Conservation (phyloP, 2,329 filamentous ascomycete species). For the Hypoxylon sp. region DNA sequence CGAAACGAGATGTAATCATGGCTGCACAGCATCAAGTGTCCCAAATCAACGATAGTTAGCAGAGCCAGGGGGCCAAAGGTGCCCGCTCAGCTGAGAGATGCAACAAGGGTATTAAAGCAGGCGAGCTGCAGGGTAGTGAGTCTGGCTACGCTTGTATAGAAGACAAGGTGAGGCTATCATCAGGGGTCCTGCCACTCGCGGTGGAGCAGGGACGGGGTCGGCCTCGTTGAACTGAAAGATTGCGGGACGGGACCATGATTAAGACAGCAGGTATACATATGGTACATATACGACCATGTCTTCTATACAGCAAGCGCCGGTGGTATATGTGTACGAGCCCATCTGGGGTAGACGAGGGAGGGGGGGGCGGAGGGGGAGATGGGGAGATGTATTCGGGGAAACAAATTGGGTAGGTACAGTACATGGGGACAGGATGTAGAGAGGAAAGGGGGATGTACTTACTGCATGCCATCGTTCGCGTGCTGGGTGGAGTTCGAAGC, state of each 20-base stretch:
- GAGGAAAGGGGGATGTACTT: constrained; percentile 62
- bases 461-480: constrained; percentile 69
- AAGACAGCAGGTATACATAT: constrained; percentile 46
- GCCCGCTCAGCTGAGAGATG: constrained; percentile 26
- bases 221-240: constrained; percentile 39
- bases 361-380: constrained; percentile 30
- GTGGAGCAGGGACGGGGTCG: constrained; percentile 37
- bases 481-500: constrained; percentile 65
- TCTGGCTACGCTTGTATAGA: constrained; percentile 26
- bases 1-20: constrained; percentile 45
- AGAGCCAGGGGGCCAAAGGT: constrained; percentile 15
- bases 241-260: constrained; percentile 44
- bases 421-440: constrained; percentile 51
- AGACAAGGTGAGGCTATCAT: constrained; percentile 46
- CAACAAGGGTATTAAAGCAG: constrained; percentile 33
- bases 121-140: constrained; percentile 33
- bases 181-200: constrained; percentile 41
- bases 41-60: constrained; percentile 23
- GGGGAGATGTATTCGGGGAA: constrained; percentile 37
- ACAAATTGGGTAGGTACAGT: constrained; percentile 43
- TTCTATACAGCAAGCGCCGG: constrained; percentile 36
- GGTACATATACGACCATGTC: constrained; percentile 47
- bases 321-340: constrained; percentile 46
- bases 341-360: constrained; percentile 43
- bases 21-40: constrained; percentile 42